A percentile compares a stretch with the other conserved stretches of the same genome.
These are phyloP conservation scores for Lodderomyces margitis DNA, from an alignment of 1,139 yeast species.

Conservation along the genomic window DNA sequence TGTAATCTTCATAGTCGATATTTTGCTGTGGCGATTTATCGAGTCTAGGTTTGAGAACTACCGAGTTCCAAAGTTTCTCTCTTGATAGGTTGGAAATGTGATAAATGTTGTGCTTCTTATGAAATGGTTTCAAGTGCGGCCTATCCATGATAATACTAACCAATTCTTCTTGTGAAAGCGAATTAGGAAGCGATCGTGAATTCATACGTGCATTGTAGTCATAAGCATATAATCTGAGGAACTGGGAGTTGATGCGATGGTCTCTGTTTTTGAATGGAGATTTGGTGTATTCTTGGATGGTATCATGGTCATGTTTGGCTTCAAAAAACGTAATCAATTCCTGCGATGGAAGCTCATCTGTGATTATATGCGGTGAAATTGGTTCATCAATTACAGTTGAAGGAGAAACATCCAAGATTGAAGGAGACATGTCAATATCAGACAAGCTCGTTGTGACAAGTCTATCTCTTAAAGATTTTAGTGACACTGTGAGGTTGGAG, in stretches of 20 bases:
- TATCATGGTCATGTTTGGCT: constrained; percentile 1
- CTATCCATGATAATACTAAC: constrained; percentile 9
- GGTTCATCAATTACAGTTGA: background rate
- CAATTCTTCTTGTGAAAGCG: constrained; percentile 11
- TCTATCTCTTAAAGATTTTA: constrained; percentile 14
- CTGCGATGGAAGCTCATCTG: constrained; percentile 8
- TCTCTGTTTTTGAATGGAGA: constrained; percentile 38
- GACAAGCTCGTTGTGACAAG: constrained; percentile 7
- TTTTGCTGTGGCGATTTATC: constrained; percentile 32
- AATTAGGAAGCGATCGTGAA: constrained; percentile 14
- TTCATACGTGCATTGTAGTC: constrained; percentile 37
- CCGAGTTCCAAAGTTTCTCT: constrained; percentile 50
- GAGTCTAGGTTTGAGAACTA: constrained; percentile 46
- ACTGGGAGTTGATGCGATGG: constrained; percentile 44
- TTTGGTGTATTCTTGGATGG: constrained; percentile 6
- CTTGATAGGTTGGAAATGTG: constrained; percentile 37
- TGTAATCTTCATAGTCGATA: constrained; percentile 24
- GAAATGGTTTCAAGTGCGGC: constrained; percentile 28
- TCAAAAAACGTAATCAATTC: constrained; percentile 13
- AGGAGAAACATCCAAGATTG: constrained; percentile 14
- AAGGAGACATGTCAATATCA: constrained; percentile 8
- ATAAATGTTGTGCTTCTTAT: constrained; percentile 25
- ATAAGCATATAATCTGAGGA: constrained; percentile 46
- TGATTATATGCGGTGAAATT: constrained; percentile 15
- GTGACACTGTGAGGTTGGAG: constrained; percentile 19